Percentiles rank a stretch among this genome's conserved stretches.
Conservation (phyloP, 2,329 filamentous ascomycete genomes). For the Trichoderma gracile region DNA sequence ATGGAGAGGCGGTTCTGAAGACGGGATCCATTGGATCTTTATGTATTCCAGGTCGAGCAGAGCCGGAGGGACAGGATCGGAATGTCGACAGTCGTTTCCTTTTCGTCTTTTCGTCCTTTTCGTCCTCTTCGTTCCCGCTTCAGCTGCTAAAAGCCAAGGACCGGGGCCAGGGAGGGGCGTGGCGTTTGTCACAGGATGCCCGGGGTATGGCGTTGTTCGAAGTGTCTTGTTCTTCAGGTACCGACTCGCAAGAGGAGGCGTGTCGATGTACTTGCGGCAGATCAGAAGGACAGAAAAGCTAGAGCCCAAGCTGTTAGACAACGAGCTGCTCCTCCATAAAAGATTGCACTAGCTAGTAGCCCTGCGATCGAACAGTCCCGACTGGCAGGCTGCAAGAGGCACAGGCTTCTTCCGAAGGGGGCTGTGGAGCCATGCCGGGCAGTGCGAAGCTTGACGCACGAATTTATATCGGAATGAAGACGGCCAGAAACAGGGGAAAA, state of each 20-base stretch:
- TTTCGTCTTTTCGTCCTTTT: background rate
- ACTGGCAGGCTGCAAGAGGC: background rate
- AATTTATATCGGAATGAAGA: constrained; percentile 40
- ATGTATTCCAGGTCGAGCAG: constrained; percentile 38
- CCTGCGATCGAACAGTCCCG: constrained; percentile 23
- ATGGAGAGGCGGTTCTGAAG: constrained; percentile 42
- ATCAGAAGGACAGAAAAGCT: constrained; percentile 17
- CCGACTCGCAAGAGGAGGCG: background rate
- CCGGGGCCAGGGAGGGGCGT: constrained; percentile 17
- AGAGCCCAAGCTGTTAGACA: constrained; percentile 7
- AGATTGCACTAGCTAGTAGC: background rate
- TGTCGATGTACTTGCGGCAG: constrained; percentile 16
- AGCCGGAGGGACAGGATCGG: constrained; percentile 1
- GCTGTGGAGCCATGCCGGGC: constrained; percentile 27
- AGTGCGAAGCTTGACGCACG: constrained; percentile 33
- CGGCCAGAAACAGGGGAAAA: constrained; percentile 1
- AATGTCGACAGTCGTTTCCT: constrained; percentile 20
- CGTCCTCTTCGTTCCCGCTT: background rate
- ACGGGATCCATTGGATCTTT: constrained; percentile 46
- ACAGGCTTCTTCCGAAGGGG: constrained; percentile 11
- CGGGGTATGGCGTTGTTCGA: background rate
- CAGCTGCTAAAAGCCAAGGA: constrained; percentile 22
- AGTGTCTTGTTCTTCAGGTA: background rate
- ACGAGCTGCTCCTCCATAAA: background rate
- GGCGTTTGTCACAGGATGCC: constrained; percentile 13